Conservation (phyloP, 257 asterid genomes). For the Gentiana macrophylla region DNA sequence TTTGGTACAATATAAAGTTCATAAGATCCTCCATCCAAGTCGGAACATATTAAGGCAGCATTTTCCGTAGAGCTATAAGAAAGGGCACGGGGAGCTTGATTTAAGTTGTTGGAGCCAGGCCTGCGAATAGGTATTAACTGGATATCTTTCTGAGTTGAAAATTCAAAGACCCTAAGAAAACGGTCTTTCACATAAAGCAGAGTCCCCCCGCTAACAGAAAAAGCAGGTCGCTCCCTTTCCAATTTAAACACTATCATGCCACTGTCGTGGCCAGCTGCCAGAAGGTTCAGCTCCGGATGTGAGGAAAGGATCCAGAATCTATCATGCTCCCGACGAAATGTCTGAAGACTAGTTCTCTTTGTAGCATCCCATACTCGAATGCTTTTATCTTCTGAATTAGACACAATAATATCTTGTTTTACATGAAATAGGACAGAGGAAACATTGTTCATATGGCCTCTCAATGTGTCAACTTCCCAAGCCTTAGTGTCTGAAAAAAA, state of each 20-base stretch:
- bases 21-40: conserved; percentile 74
- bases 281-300: conserved; percentile 78
- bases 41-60: conserved; percentile 71
- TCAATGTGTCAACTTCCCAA: conserved; percentile 96
- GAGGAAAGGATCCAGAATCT: conserved; percentile 82
- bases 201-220: conserved; percentile 51
- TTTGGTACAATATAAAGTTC: conserved; percentile 61
- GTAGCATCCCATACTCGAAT: conserved; percentile 91
- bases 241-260: conserved; percentile 85
- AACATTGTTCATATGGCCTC: conserved; percentile 81
- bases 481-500: conserved; percentile 81
- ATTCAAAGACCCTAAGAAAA: conserved; percentile 55
- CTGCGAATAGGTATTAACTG: conserved; percentile 59
- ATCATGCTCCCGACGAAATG: conserved; percentile 80
- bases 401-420: conserved; percentile 66
- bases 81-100: conserved; percentile 59
- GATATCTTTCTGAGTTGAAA: conserved; percentile 60
- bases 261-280: conserved; percentile 87
- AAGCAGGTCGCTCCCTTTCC: conserved; percentile 97
- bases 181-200: conserved; percentile 66
- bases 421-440: conserved; percentile 80
- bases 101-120: conserved; percentile 58
- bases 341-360: conserved; percentile 68
- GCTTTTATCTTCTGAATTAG: conserved; percentile 82
- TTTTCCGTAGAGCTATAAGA: conserved; percentile 67